Evolutionary conservation across 306 rosid species (phyloP).

Genomic region (Gillenia trifoliata): DNA sequence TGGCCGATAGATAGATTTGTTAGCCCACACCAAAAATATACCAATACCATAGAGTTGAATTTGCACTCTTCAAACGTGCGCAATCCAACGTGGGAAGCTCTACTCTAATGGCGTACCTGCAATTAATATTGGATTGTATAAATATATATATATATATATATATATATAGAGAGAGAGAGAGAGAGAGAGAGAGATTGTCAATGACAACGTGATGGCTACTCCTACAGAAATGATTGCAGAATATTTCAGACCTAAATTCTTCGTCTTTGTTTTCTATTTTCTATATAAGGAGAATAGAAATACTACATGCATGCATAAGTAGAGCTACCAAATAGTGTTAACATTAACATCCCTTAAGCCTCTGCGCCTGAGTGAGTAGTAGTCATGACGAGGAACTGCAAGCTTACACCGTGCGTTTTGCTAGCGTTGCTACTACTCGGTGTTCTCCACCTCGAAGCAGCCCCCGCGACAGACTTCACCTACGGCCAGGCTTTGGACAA

Average conservation of each 20-base stretch:
- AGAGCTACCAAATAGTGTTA: not conserved
- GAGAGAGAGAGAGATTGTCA: no score
- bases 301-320: not conserved
- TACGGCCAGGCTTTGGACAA: slow-evolving; percentile 73
- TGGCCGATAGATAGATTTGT: not conserved
- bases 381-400: slow-evolving; percentile 30
- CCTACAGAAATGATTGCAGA: not conserved
- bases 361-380: not conserved
- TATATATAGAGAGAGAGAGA: no score
- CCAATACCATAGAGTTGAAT: not conserved
- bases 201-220: slow-evolving; percentile 55
- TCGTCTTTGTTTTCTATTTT: not conserved
- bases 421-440: slow-evolving; percentile 18
- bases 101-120: slow-evolving; percentile 4
- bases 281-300: not conserved
- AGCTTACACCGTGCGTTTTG: slow-evolving; percentile 6
- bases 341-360: not conserved
- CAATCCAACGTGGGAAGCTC: slow-evolving; percentile 61
- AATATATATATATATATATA: no score
- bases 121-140: no score
- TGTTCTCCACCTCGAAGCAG: slow-evolving; percentile 17
- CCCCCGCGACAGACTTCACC: slow-evolving; percentile 30
- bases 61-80: slow-evolving; percentile 12
- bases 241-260: not conserved
- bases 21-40: not conserved